phyloP scores from a whole-genome alignment of 2,329 filamentous ascomycete genomes.

The Ciborinia camelliae region DNA sequence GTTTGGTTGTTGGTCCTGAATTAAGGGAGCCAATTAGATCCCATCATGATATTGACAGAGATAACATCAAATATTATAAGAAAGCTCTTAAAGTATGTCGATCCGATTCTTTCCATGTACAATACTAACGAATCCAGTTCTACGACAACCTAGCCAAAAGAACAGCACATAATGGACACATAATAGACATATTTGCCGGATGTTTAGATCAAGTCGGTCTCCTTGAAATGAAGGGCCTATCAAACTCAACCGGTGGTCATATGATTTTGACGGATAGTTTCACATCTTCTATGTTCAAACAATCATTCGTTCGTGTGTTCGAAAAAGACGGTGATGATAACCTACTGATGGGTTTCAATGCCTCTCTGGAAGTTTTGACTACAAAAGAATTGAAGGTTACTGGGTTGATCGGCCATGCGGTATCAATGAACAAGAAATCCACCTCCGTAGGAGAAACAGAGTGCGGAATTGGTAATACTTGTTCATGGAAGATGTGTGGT shows the following conservation, averaged over 20 bases:
- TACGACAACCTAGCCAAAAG: constrained; percentile 93
- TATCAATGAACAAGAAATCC: constrained; percentile 97
- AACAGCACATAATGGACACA: constrained; percentile 92
- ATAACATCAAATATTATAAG: constrained; percentile 99
- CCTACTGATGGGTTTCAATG: constrained; percentile 97
- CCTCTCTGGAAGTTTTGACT: constrained; percentile 88
- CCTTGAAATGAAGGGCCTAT: constrained; percentile 95
- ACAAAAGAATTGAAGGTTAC: constrained; percentile 99
- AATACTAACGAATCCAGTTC: constrained; percentile 56
- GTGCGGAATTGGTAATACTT: constrained; percentile 97
- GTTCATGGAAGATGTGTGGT: constrained; percentile 99
- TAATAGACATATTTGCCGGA: constrained; percentile 96
- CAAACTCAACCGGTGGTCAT: constrained; percentile 93
- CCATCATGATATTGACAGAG: constrained; percentile 96
- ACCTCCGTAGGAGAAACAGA: constrained; percentile 96
- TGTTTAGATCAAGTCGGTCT: constrained; percentile 97
- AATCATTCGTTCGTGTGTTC: constrained; percentile 95
- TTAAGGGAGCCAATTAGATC: constrained; percentile 94
- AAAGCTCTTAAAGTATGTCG: constrained; percentile 84
- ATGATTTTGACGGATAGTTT: constrained; percentile 99
- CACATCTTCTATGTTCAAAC: constrained; percentile 98
- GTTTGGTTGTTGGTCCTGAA: constrained; percentile 94
- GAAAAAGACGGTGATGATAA: constrained; percentile 96
- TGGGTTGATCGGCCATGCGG: constrained; percentile 91
- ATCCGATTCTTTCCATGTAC: neutral